A percentile compares a stretch with the other conserved stretches of the same genome.
Conservation (phyloP, 352 stramenopile species). For the Pythium sukuiense region DNA sequence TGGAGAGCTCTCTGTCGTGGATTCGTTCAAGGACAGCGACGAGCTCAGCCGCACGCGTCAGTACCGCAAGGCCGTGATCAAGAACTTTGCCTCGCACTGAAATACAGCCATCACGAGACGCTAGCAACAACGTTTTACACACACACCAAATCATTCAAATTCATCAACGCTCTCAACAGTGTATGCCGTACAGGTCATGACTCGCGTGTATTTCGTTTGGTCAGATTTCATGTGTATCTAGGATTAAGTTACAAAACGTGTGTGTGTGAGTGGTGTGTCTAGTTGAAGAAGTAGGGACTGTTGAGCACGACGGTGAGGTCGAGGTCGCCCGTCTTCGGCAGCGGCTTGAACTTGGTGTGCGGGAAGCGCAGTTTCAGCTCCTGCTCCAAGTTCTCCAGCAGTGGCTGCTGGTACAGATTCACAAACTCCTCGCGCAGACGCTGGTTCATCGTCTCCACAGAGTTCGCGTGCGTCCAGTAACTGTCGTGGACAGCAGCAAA, state of each 20-base stretch:
- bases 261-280: slow-evolving; percentile 30
- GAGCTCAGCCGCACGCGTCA: slow-evolving; percentile 61
- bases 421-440: slow-evolving; percentile 93
- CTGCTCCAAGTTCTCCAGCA: slow-evolving; percentile 94
- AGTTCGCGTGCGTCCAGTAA: slow-evolving; percentile 98
- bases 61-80: slow-evolving; percentile 77
- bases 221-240: slow-evolving; percentile 1
- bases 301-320: slow-evolving; percentile 94
- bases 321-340: slow-evolving; percentile 92
- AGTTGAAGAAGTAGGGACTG: slow-evolving; percentile 99
- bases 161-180: too few relatives aligned
- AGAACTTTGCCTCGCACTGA: slow-evolving; percentile 72
- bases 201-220: neutral
- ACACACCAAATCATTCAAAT: too few relatives aligned
- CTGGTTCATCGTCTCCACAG: slow-evolving; percentile 96
- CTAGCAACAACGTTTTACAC: too few relatives aligned
- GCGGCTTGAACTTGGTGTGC: slow-evolving; percentile 91
- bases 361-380: slow-evolving; percentile 95
- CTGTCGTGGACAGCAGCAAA: slow-evolving; percentile 99
- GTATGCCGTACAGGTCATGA: neutral
- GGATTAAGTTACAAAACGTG: slow-evolving; percentile 31
- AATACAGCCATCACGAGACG: neutral
- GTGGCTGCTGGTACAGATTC: slow-evolving; percentile 95
- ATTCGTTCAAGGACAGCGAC: slow-evolving; percentile 60
- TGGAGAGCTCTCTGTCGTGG: slow-evolving; percentile 76